These are phyloP conservation scores for Cladosporium sp. DNA, from an alignment of 2,329 filamentous ascomycete species.

Conservation along the genomic window DNA sequence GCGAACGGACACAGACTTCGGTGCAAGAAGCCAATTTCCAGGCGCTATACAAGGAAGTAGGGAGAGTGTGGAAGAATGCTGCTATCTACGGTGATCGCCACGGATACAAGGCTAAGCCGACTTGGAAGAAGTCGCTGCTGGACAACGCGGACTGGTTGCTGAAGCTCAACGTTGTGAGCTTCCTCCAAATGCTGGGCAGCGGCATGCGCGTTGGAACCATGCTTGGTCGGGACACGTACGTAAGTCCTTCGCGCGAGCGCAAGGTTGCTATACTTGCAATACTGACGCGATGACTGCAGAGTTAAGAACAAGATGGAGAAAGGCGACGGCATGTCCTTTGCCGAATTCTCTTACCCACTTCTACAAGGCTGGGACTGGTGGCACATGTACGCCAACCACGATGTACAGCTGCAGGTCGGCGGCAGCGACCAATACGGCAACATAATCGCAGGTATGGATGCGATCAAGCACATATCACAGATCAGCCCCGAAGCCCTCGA, in stretches of 20 bases:
- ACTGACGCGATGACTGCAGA: constrained; percentile 38
- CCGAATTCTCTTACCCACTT: constrained; percentile 89
- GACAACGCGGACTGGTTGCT: constrained; percentile 89
- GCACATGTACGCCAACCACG: constrained; percentile 70
- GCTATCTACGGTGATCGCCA: constrained; percentile 64
- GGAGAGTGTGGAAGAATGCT: constrained; percentile 73
- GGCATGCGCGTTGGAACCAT: constrained; percentile 79
- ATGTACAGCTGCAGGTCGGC: constrained; percentile 83
- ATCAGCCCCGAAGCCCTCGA: constrained; percentile 28
- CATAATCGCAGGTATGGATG: constrained; percentile 85
- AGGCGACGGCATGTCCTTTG: constrained; percentile 89
- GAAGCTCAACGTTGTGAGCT: constrained; percentile 68
- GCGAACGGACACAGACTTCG: constrained; percentile 54
- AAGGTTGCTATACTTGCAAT: neutral
- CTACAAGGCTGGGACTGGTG: constrained; percentile 98
- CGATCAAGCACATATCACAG: constrained; percentile 72
- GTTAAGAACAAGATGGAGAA: constrained; percentile 82
- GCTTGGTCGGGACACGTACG: constrained; percentile 83
- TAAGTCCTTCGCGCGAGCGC: constrained; percentile 31
- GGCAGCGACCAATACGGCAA: constrained; percentile 97
- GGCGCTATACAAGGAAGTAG: constrained; percentile 69
- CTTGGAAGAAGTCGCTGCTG: constrained; percentile 66
- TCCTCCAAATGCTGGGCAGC: constrained; percentile 72
- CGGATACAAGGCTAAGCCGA: constrained; percentile 63
- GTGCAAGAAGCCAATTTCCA: constrained; percentile 64